Base-by-base conservation (phyloP, 805 yeast species). In the Diddensiella santjacobensis region DNA sequence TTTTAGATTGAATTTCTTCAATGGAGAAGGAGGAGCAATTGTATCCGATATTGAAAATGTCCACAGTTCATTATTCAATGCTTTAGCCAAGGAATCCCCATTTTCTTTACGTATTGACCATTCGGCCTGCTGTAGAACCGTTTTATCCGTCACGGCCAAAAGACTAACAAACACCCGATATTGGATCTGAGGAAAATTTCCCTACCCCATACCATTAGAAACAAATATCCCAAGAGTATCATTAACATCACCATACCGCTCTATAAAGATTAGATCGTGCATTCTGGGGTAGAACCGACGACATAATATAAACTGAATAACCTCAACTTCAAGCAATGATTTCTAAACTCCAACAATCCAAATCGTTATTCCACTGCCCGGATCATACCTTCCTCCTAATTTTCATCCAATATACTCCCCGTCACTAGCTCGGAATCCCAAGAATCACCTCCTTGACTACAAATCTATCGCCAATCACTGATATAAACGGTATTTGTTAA, bases 11-110 rank as follows among this genome's bases (percentile, higher is more conserved):
- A 48, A 53, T 35, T 39, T 22, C n/a, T 43, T 44, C 15, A 41
- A 37, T 3, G 62, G 59, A 0, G 24, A 38, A 1, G 62, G 61
- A 6, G 58, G 49, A 5, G 45, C 33, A 3, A 30, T 40, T 2
- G 44, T 35, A 22, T 50, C 54, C 10, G 37, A 22, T 2, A 55
- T 20, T 2, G 60, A 51, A 46, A 61, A 61, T 2, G 58, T 56
- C 65, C 65, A 61, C n/a, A 61, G 51, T 48, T 61, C 64, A 17
- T 52, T 58, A 35, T 54, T 51, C 22, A 45, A 22, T 10, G 52
- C 38, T 10, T 48, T 51, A 18, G 55, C 60, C 22, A 61, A 31
- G 5, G 60, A 54, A n/a, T 40, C n/a, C 2, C 48, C 47, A 17
- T 48, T 29, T 17, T 48, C 53, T 26, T 48, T 38, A 3, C 65